Conservation (phyloP, 2,329 filamentous ascomycete species). For the Aspergillus latus region DNA sequence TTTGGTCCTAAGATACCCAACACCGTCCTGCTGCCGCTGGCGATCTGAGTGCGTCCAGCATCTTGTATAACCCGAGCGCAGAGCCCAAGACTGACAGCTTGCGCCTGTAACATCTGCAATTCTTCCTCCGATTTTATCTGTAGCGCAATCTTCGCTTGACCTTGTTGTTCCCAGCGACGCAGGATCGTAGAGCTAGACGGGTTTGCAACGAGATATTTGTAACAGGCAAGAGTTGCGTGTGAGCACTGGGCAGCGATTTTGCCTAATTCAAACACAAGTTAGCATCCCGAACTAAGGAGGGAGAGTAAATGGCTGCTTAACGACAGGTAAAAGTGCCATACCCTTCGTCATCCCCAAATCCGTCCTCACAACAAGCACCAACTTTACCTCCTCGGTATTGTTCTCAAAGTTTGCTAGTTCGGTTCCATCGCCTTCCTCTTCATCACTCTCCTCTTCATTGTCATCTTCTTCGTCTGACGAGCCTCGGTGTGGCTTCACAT, state of each 20-base stretch:
- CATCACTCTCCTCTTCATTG: slow-evolving; percentile 60
- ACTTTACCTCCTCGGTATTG: slow-evolving; percentile 81
- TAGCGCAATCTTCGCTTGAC: slow-evolving; percentile 91
- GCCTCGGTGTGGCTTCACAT: slow-evolving; percentile 47
- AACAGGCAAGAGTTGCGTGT: slow-evolving; percentile 96
- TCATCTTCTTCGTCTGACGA: slow-evolving; percentile 42
- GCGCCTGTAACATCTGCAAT: slow-evolving; percentile 70
- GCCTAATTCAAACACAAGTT: slow-evolving; percentile 53
- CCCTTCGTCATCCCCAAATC: slow-evolving; percentile 98
- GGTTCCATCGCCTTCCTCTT: slow-evolving; percentile 61
- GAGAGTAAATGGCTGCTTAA: neutral
- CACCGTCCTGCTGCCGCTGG: slow-evolving; percentile 86
- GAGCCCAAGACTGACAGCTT: slow-evolving; percentile 78
- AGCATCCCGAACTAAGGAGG: neutral
- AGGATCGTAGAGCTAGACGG: slow-evolving; percentile 63
- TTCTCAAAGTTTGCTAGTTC: slow-evolving; percentile 51
- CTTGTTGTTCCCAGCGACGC: slow-evolving; percentile 77
- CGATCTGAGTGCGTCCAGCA: slow-evolving; percentile 96
- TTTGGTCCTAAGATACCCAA: slow-evolving; percentile 80
- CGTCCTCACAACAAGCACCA: slow-evolving; percentile 87
- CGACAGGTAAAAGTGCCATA: slow-evolving; percentile 39
- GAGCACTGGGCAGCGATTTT: slow-evolving; percentile 96
- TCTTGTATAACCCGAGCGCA: slow-evolving; percentile 90
- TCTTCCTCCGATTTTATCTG: slow-evolving; percentile 85
- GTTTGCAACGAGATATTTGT: slow-evolving; percentile 71